A percentile compares a stretch with the other conserved stretches of the same genome.
Evolutionary conservation across 108 stramenopile species (phyloP).

Genomic region (Nannochloropsis oceanica): DNA sequence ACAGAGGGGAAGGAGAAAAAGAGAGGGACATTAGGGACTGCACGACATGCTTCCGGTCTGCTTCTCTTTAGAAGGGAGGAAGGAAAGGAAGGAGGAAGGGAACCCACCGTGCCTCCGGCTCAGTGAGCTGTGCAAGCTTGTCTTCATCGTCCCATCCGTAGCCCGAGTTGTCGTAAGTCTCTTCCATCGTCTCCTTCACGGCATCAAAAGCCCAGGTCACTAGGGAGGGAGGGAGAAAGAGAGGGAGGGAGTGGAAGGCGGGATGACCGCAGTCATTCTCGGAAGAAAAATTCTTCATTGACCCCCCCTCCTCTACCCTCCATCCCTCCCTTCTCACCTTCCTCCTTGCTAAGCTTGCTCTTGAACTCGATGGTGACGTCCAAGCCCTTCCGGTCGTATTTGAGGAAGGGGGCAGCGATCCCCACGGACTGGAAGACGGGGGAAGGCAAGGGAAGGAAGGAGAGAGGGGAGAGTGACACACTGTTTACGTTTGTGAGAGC

Average conservation of each 20-base stretch:
- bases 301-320: background rate
- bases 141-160: constrained; percentile 39
- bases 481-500: too few species aligned
- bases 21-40: too few species aligned
- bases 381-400: constrained; percentile 4
- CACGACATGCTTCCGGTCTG: too few species aligned
- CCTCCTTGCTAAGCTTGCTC: background rate
- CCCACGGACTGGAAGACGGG: background rate
- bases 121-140: constrained; percentile 17
- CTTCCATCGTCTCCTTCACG: constrained; percentile 10
- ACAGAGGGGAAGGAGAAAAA: background rate
- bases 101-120: constrained; percentile 19
- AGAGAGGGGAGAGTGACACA: background rate
- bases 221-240: background rate
- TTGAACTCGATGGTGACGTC: background rate
- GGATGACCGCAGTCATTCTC: background rate
- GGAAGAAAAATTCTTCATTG: background rate
- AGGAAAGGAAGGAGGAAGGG: background rate
- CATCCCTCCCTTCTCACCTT: background rate
- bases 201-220: constrained; percentile 11
- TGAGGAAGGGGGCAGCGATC: constrained; percentile 8
- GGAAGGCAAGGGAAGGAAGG: background rate
- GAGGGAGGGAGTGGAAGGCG: background rate
- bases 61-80: background rate
- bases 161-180: constrained; percentile 20